These are phyloP conservation scores for Daedaleopsis nitida DNA, from an alignment of 768 basidiomycete genomes.

Conservation along the genomic window DNA sequence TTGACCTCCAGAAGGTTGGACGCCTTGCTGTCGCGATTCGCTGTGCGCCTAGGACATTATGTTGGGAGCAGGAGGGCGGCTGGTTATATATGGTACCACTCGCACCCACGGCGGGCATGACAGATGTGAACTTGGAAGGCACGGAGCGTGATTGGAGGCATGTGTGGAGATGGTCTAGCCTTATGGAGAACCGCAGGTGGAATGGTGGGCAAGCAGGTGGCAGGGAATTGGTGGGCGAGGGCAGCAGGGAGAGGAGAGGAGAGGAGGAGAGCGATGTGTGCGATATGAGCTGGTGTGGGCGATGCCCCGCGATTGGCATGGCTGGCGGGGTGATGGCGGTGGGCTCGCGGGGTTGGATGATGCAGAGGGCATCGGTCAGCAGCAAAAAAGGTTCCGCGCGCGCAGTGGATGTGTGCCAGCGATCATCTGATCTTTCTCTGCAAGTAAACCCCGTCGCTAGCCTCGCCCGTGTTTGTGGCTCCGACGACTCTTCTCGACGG, in stretches of 20 bases:
- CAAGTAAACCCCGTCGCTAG: background rate
- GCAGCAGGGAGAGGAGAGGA: background rate
- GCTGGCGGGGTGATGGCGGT: background rate
- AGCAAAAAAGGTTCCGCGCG: constrained; percentile 17
- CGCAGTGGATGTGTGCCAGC: background rate
- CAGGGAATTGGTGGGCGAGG: constrained; percentile 1
- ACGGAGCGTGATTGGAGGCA: constrained; percentile 12
- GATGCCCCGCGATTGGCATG: background rate
- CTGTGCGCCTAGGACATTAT: no score
- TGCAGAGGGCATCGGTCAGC: constrained; percentile 9
- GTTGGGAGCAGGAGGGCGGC: background rate
- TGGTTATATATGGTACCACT: constrained; percentile 10
- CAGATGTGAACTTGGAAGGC: constrained; percentile 8
- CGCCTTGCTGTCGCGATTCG: no score
- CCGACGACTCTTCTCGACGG: constrained; percentile 4
- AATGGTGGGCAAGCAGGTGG: background rate
- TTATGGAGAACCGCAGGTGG: constrained; percentile 8
- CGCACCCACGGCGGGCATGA: constrained; percentile 16
- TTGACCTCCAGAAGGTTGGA: no score
- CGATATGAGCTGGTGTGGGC: background rate
- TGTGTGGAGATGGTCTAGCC: constrained; percentile 15
- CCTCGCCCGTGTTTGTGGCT: constrained; percentile 5
- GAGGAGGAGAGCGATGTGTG: background rate
- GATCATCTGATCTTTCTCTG: constrained; percentile 17
- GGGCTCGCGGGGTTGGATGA: constrained; percentile 13